Evolutionary conservation across 202 grass and related monocot genomes (phyloP).

Genomic region (Zizania palustris): DNA sequence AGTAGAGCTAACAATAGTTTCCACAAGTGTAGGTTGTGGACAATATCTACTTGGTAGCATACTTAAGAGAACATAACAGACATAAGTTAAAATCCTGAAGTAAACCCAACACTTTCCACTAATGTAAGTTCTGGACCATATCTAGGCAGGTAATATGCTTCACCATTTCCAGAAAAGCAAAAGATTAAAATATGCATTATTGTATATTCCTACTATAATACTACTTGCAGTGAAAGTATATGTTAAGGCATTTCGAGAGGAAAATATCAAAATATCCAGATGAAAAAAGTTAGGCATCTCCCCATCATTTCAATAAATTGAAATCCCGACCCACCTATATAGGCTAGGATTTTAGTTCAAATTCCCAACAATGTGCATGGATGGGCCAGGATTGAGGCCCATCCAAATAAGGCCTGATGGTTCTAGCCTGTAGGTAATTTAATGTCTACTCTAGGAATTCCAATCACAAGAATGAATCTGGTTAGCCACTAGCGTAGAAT

Average conservation of each 20-base stretch:
- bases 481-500: not conserved
- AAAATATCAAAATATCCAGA: conserved; percentile 6
- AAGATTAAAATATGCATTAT: not conserved
- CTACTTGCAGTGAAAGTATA: not conserved
- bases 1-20: conserved; percentile 13
- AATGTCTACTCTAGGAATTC: not conserved
- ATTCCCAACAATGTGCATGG: no score
- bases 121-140: not conserved
- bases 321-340: no score
- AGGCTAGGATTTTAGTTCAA: no score
- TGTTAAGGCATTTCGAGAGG: not conserved
- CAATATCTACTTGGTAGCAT: not conserved
- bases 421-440: not conserved
- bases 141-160: not conserved
- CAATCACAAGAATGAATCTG: not conserved
- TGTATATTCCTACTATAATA: not conserved
- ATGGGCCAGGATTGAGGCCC: no score
- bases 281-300: no score
- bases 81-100: not conserved
- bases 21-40: not conserved
- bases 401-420: not conserved
- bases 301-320: no score
- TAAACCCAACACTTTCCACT: conserved; percentile 12
- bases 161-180: conserved; percentile 9
- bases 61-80: not conserved